Evolutionary conservation across 106 monocot species (phyloP).

Genomic region (Dioscorea zingiberensis): DNA sequence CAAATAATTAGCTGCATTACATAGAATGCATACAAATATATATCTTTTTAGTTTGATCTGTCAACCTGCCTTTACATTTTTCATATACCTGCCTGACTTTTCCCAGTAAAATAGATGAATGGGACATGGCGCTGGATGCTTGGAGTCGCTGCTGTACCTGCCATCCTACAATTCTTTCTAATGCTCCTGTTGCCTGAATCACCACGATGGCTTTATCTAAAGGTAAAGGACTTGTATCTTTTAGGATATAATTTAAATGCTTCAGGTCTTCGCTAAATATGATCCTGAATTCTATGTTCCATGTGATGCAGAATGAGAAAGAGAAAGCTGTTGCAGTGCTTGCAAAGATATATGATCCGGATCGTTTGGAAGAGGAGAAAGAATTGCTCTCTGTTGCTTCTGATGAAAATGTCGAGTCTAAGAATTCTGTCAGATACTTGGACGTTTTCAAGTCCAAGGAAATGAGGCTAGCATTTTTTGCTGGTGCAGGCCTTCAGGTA

Average conservation of each 20-base stretch:
- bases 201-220: conserved; percentile 71
- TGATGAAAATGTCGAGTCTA: conserved; percentile 21
- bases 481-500: conserved; percentile 86
- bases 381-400: conserved; percentile 47
- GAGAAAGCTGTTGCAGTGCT: conserved; percentile 51
- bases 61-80: too few species aligned
- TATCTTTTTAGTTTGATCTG: too few species aligned
- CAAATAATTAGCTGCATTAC: too few species aligned
- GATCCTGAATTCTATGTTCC: too few species aligned
- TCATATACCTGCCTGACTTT: too few species aligned
- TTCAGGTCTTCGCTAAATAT: neutral
- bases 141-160: conserved; percentile 65
- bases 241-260: neutral
- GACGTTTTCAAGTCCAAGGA: conserved; percentile 69
- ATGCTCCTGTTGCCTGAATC: conserved; percentile 75
- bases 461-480: conserved; percentile 67
- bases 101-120: conserved; percentile 25
- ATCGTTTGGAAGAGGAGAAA: conserved; percentile 63
- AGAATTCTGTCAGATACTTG: conserved; percentile 26
- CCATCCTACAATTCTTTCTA: conserved; percentile 61
- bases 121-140: conserved; percentile 95
- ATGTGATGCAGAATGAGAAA: conserved; percentile 48
- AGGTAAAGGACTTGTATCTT: conserved; percentile 14
- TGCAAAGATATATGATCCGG: conserved; percentile 58
- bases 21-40: too few species aligned